Conservation (phyloP, 2,329 filamentous ascomycete species). For the Thelonectria olida region DNA sequence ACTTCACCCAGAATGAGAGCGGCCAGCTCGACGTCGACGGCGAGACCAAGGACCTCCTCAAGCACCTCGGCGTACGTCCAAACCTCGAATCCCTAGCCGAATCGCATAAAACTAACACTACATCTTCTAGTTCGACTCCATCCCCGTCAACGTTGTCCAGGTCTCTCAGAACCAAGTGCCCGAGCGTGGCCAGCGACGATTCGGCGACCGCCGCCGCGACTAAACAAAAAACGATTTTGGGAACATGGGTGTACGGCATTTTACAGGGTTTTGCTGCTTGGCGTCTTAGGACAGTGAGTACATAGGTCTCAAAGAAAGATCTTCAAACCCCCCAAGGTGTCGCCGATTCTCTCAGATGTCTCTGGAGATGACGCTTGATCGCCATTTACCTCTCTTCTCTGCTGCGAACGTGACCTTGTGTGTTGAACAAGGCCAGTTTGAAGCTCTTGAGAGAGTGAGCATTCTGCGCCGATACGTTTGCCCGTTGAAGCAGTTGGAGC, state of each 20-base stretch:
- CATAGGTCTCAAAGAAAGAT: constrained; percentile 69
- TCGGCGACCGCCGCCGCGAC: constrained; percentile 68
- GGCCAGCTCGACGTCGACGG: constrained; percentile 94
- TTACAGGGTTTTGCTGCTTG: constrained; percentile 56
- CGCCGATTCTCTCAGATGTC: constrained; percentile 75
- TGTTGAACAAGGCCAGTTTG: constrained; percentile 29
- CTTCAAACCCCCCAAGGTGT: constrained; percentile 80
- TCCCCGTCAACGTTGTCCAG: constrained; percentile 94
- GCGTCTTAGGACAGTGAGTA: constrained; percentile 68
- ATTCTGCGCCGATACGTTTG: constrained; percentile 1
- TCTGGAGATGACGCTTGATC: constrained; percentile 87
- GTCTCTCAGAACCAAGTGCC: constrained; percentile 88
- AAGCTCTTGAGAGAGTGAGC: constrained; percentile 25
- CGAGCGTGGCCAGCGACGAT: constrained; percentile 82
- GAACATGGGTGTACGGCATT: constrained; percentile 55
- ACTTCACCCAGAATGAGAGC: constrained; percentile 96
- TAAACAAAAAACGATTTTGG: constrained; percentile 46
- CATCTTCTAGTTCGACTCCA: constrained; percentile 83
- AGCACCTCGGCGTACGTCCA: constrained; percentile 93
- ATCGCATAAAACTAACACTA: constrained; percentile 39
- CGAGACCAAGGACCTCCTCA: constrained; percentile 99
- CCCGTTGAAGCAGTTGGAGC: not conserved
- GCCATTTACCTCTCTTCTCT: constrained; percentile 66
- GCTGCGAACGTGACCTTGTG: constrained; percentile 41
- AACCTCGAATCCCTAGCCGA: not conserved